Conservation (phyloP, 345 rosid species). For the Ceriops tagal region DNA sequence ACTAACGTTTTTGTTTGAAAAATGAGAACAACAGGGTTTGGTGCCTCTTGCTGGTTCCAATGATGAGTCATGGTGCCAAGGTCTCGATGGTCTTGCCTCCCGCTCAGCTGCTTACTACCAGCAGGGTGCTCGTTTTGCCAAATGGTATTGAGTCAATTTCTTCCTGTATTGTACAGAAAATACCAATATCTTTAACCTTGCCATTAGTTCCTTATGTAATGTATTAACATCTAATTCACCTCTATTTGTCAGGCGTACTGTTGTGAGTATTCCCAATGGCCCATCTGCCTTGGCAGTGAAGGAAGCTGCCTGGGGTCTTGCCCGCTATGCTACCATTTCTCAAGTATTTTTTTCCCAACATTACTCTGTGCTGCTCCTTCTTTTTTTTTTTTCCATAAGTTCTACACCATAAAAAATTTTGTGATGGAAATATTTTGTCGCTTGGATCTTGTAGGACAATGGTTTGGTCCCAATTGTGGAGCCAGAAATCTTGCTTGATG, state of each 20-base stretch:
- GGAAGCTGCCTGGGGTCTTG: conserved; percentile 99
- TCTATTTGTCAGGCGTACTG: conserved; percentile 71
- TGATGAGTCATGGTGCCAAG: conserved; percentile 98
- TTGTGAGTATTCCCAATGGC: conserved; percentile 98
- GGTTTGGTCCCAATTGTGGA: conserved; percentile 98
- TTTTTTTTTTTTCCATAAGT: neutral
- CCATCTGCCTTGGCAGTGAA: conserved; percentile 92
- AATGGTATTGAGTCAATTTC: conserved; percentile 51
- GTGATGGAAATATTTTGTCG: conserved; percentile 11
- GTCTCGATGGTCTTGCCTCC: conserved; percentile 93
- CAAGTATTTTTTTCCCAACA: conserved; percentile 40
- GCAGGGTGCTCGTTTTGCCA: conserved; percentile 98
- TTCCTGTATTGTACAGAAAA: neutral
- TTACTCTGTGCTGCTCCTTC: neutral
- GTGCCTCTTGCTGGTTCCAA: conserved; percentile 91
- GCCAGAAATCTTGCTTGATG: conserved; percentile 97
- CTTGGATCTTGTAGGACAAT: conserved; percentile 54
- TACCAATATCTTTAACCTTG: neutral
- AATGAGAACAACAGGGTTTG: conserved; percentile 64
- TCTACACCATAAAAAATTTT: neutral
- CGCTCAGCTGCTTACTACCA: conserved; percentile 97
- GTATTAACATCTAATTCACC: neutral
- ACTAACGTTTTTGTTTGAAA: conserved; percentile 1
- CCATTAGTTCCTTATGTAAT: too few species aligned
- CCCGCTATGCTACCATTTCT: conserved; percentile 91